Percentiles rank a stretch among this genome's conserved stretches.
Evolutionary conservation across 306 rosid species (phyloP).

Genomic region (Cucumis hystrix): DNA sequence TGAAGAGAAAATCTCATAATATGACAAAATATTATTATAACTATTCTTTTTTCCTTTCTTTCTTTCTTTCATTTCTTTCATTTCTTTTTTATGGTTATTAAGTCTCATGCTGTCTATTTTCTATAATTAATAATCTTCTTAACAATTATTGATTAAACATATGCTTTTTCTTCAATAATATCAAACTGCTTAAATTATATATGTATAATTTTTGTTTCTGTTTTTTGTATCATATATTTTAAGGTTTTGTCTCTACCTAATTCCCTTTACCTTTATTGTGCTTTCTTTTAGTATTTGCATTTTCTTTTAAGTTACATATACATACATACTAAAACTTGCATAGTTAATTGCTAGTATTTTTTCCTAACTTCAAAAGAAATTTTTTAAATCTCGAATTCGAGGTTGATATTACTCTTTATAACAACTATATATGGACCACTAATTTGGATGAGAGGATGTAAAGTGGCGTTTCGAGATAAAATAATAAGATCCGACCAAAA

Average conservation of each 20-base stretch:
- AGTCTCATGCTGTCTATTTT: neutral
- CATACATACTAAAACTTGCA: too few relatives aligned
- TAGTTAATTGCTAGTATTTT: too few relatives aligned
- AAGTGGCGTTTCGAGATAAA: too few relatives aligned
- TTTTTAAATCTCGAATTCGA: too few relatives aligned
- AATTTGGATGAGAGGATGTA: too few relatives aligned
- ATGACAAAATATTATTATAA: neutral
- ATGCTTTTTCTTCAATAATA: constrained; percentile 4
- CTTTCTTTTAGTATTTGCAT: too few relatives aligned
- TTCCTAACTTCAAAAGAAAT: too few relatives aligned
- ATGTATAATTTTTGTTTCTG: neutral
- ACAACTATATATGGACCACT: too few relatives aligned
- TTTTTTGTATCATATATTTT: neutral
- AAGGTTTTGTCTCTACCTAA: neutral
- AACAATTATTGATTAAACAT: constrained; percentile 30
- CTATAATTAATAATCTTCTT: constrained; percentile 21
- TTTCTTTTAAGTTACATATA: too few relatives aligned
- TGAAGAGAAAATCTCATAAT: neutral
- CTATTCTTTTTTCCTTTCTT: too few relatives aligned
- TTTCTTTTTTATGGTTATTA: neutral
- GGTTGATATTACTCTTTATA: too few relatives aligned
- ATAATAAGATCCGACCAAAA: too few relatives aligned
- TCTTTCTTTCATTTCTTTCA: neutral
- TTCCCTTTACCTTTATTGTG: neutral
- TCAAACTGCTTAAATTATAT: neutral